Evolutionary conservation across 2,329 filamentous ascomycete species (phyloP).

Genomic region (Laburnicola sp.): DNA sequence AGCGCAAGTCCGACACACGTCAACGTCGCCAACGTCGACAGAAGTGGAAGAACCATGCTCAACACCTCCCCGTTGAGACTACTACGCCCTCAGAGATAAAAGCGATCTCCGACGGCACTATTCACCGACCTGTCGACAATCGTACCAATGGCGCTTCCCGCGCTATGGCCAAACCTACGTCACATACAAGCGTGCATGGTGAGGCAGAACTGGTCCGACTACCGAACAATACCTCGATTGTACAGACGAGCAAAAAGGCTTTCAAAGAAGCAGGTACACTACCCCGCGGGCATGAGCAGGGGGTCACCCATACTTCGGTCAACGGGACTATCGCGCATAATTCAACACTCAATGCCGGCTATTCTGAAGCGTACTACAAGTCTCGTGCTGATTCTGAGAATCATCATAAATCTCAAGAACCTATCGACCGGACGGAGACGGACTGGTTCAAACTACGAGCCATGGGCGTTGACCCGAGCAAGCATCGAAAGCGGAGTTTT

Average conservation of each 20-base stretch:
- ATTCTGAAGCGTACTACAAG: slow-evolving; percentile 29
- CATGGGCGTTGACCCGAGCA: slow-evolving; percentile 49
- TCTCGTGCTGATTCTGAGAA: background rate
- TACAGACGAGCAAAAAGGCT: no score
- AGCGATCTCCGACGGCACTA: background rate
- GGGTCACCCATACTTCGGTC: slow-evolving; percentile 1
- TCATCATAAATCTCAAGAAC: slow-evolving; percentile 23
- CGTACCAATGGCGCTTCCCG: no score
- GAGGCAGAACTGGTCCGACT: no score
- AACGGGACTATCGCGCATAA: slow-evolving; percentile 2
- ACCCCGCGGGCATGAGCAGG: no score
- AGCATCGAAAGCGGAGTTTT: slow-evolving; percentile 37
- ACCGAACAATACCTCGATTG: no score
- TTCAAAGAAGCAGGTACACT: no score
- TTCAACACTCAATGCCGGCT: slow-evolving; percentile 13
- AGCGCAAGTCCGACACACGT: slow-evolving; percentile 22
- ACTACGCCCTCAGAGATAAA: background rate
- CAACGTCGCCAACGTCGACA: slow-evolving; percentile 31
- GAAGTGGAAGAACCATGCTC: slow-evolving; percentile 18
- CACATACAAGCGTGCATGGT: no score
- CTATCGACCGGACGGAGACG: slow-evolving; percentile 51
- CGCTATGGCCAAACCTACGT: no score
- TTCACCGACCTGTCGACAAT: background rate
- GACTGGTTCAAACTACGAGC: slow-evolving; percentile 58
- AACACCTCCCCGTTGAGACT: no score